Evolutionary conservation across 768 basidiomycete genomes (phyloP), one percentile per base, ranked within the genome.

Genomic region (Leccinum obscurum): DNA sequence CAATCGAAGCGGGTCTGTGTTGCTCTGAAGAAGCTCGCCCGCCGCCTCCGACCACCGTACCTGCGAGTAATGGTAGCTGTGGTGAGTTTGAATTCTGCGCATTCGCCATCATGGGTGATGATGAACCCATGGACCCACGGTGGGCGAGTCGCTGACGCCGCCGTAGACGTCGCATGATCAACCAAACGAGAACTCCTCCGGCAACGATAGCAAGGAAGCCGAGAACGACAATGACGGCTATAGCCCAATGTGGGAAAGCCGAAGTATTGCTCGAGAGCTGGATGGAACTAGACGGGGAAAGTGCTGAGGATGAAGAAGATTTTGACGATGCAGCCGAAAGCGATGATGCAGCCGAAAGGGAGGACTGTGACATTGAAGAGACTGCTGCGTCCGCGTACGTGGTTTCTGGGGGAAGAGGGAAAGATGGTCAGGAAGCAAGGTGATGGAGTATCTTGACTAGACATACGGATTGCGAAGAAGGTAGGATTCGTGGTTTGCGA

Each of bases 191-290:
- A 54, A 88, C 73, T 64, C 87, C 85, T 6, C 83, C 78, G 14
- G 89, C 85, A 48, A 85, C 81, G 62, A 94, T 86, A 57, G 93
- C 92, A 61, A 94, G 79, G 76, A 93, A 88, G 26, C 92, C 93
- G 26, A 95, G 84, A 46, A 95, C 83, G 52, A 88, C 89, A 55
- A 95, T 91, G 64, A 95, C 88, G 55, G 95, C 92, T 68, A 95
- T 95, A 10, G 91, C 94, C 93, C 92, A 95, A 69, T 85, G 85
- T 9, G 92, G 93, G 70, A 94, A 94, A 37, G 78, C 66, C 15
- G 80, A 69, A 58, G 63, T 69, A 54, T 68, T 64, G 30, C 58
- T 58, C 17, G 68, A 61, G 54, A 70, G 64, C 70, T 89, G 90
- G 22, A 90, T 78, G 62, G 59, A 76, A 54, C 77, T 83, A 26